Base-by-base conservation (phyloP, 1,139 yeast species). In the Taphrina wiesneri region DNA sequence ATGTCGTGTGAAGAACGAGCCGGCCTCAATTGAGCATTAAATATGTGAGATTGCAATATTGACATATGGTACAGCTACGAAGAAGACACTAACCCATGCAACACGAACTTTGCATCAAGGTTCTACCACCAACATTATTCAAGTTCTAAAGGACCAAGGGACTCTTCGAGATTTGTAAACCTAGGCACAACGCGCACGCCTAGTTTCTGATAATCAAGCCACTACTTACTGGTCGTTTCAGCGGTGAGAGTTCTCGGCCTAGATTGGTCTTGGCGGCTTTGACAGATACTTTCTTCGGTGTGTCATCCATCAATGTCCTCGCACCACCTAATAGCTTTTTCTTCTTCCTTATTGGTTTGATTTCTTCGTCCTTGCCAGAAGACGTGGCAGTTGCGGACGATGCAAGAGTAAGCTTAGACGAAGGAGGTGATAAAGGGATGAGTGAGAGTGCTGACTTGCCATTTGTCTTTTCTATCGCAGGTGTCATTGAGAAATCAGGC, bases 221-320 rank as follows among this genome's bases (percentile, higher is more conserved):
- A 21, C 57, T 49, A 39, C 64, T 60, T 15, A 17, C 30, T 15
- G 64, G 64, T 15, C 64, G 43, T n/a, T 60, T 60, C 19, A 60
- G 52, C 5, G 64, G 64, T 15, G 57, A 49, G 21, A 60, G 41
- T 26, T 60, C 64, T 32, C 52, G 49, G 41, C 64, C 64, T 25
- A 60, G 41, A 45, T 60, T 53, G 21, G 46, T 43, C 51, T 60
- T 60, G 41, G 51, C 41, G 17, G 41, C 43, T 23, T 53, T 53
- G 17, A 30, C n/a, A 6, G 30, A 9, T n/a, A 39, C 46, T 15
- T 51, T 60, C 32, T 60, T 60, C 26, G 64, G 64, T 43, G 64
- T 60, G 28, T 60, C 64, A 43, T 60, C 64, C 64, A 60, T 60
- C 43, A 60, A 28, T 21, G 64, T 60, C 32, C 57, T 26, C 32